These are phyloP conservation scores for Dactylis glomerata DNA, from an alignment of 176 grass and related monocot genomes.

Conservation along the genomic window DNA sequence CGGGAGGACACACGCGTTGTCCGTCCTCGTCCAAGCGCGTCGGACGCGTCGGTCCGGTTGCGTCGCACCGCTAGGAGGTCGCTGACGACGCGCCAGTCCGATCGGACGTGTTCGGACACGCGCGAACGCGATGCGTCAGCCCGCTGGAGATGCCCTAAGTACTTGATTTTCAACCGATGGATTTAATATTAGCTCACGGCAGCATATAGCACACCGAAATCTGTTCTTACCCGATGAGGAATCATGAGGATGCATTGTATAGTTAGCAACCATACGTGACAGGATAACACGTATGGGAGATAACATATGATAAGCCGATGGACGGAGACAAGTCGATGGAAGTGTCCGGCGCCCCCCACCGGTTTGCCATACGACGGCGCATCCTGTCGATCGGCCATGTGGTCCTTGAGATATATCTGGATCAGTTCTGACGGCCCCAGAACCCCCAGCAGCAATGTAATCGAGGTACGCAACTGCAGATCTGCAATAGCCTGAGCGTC, in stretches of 20 bases:
- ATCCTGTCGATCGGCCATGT: background rate
- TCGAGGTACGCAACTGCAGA: background rate
- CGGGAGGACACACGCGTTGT: too few relatives aligned
- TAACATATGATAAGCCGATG: constrained; percentile 20
- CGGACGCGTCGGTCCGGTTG: too few relatives aligned
- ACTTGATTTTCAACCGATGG: background rate
- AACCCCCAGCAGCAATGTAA: background rate
- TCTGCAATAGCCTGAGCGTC: too few relatives aligned
- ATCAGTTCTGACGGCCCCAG: background rate
- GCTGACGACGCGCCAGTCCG: too few relatives aligned
- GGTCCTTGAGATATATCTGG: constrained; percentile 24
- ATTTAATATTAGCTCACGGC: background rate
- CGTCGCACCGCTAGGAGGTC: too few relatives aligned
- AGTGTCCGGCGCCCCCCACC: background rate
- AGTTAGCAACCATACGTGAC: background rate
- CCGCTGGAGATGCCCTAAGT: too few relatives aligned
- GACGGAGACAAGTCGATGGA: constrained; percentile 11
- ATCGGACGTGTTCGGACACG: too few relatives aligned
- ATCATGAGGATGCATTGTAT: background rate
- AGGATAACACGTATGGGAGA: background rate
- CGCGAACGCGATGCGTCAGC: too few relatives aligned
- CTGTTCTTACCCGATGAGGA: background rate
- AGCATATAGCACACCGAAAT: background rate
- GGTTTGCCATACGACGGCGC: constrained; percentile 17
- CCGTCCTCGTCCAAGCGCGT: too few relatives aligned